Evolutionary conservation across 345 rosid species (phyloP).

Genomic region (Hevea brasiliensis): DNA sequence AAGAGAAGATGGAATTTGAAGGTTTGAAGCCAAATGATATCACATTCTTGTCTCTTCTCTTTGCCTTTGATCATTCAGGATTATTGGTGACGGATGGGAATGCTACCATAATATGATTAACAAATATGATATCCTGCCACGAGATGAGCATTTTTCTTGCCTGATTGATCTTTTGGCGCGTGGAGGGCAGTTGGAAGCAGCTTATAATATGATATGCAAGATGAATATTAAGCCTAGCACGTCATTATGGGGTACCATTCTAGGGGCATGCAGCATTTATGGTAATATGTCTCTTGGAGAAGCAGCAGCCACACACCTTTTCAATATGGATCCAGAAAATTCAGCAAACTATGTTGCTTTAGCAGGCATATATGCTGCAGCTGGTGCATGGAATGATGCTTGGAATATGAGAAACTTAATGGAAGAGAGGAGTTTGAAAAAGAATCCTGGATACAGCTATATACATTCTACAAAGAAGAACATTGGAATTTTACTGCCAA

Average conservation of each 20-base stretch:
- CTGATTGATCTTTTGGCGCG: constrained; percentile 29
- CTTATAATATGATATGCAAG: constrained; percentile 8
- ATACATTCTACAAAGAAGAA: constrained; percentile 34
- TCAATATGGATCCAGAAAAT: constrained; percentile 24
- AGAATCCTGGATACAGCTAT: constrained; percentile 62
- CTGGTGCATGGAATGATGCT: constrained; percentile 27
- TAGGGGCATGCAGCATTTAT: constrained; percentile 26
- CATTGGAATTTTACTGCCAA: constrained; percentile 25
- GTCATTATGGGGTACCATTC: constrained; percentile 32
- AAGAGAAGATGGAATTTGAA: constrained; percentile 29
- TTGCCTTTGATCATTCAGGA: constrained; percentile 33
- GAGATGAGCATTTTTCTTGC: constrained; percentile 28
- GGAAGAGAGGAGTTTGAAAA: constrained; percentile 43
- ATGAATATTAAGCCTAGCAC: constrained; percentile 23
- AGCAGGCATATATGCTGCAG: constrained; percentile 22
- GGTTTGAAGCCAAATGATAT: constrained; percentile 30
- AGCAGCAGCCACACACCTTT: constrained; percentile 20
- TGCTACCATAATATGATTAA: constrained; percentile 26
- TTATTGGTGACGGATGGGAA: constrained; percentile 25
- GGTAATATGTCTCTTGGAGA: constrained; percentile 26
- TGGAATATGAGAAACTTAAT: constrained; percentile 23
- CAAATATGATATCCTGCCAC: constrained; percentile 20
- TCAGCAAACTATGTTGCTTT: constrained; percentile 23
- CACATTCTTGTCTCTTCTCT: constrained; percentile 33
- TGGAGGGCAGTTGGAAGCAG: constrained; percentile 27